phyloP scores from a whole-genome alignment of 1,139 yeast species.

The Hemisphaericaspora subhashii region DNA sequence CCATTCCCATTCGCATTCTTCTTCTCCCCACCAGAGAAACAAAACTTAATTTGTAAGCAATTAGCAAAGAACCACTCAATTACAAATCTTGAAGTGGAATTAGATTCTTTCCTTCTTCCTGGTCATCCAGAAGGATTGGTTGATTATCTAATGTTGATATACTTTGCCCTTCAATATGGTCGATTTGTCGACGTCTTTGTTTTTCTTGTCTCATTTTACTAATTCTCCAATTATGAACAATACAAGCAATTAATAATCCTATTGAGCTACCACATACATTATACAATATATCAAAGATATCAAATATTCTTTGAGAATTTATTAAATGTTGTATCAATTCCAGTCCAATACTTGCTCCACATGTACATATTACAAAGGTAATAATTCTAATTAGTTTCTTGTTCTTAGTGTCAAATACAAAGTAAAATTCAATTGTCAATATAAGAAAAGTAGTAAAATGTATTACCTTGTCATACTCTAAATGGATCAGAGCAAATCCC shows the following conservation, averaged over 20 bases:
- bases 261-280: slow-evolving; percentile 40
- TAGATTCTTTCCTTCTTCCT: background rate
- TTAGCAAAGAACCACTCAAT: background rate
- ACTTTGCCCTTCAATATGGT: background rate
- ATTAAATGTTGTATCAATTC: slow-evolving; percentile 50
- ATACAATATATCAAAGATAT: slow-evolving; percentile 43
- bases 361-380: slow-evolving; percentile 46
- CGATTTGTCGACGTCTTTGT: slow-evolving; percentile 7
- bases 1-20: background rate
- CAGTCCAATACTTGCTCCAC: slow-evolving; percentile 49
- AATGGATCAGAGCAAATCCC: slow-evolving; percentile 51
- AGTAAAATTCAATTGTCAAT: slow-evolving; percentile 55
- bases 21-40: too few relatives aligned
- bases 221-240: slow-evolving; percentile 14
- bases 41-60: background rate
- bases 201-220: slow-evolving; percentile 10
- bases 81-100: background rate
- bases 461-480: slow-evolving; percentile 53
- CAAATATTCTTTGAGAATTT: slow-evolving; percentile 50
- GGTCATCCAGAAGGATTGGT: too few relatives aligned
- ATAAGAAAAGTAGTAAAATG: slow-evolving; percentile 53
- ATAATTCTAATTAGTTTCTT: slow-evolving; percentile 37
- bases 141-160: background rate
- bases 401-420: slow-evolving; percentile 46
- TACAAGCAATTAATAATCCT: slow-evolving; percentile 23